These are phyloP conservation scores for Hyaloperonospora arabidopsidis DNA, from an alignment of 352 stramenopile species.

Conservation along the genomic window DNA sequence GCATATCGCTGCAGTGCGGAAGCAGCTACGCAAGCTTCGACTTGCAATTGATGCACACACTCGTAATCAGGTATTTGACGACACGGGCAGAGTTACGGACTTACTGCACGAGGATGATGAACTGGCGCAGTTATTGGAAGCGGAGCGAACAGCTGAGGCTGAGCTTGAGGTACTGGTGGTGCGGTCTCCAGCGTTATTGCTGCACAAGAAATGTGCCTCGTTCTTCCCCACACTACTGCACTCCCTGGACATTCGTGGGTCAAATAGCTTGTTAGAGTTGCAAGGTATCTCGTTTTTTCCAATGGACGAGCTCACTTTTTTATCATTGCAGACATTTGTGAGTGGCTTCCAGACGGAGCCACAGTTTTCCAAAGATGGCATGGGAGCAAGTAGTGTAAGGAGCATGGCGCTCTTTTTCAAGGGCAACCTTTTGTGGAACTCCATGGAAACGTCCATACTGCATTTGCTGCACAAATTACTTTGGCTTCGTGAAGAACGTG, in stretches of 20 bases:
- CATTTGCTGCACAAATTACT: constrained; percentile 42
- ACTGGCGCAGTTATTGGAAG: constrained; percentile 6
- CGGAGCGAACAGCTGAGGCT: constrained; percentile 13
- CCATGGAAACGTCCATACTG: constrained; percentile 28
- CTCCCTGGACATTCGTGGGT: constrained; percentile 23
- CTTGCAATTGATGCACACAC: constrained; percentile 19
- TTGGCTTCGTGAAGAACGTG: constrained; percentile 44
- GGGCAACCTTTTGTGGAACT: constrained; percentile 49
- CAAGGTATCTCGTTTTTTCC: constrained; percentile 40
- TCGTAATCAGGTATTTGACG: constrained; percentile 12
- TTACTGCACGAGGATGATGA: constrained; percentile 2
- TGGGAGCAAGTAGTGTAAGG: constrained; percentile 5
- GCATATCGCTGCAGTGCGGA: constrained; percentile 29
- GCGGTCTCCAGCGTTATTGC: constrained; percentile 24
- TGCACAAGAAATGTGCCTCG: constrained; percentile 25
- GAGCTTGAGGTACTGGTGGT: constrained; percentile 26
- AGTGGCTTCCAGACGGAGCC: constrained; percentile 32
- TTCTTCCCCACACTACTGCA: constrained; percentile 45
- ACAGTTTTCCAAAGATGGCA: constrained; percentile 6
- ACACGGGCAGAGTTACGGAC: background rate
- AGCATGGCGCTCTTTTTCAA: constrained; percentile 42
- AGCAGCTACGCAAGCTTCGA: constrained; percentile 39
- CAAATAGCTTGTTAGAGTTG: constrained; percentile 37
- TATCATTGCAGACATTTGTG: constrained; percentile 47
- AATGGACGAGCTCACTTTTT: constrained; percentile 41